These are phyloP conservation scores for Pseudotsuga menziesii DNA, from an alignment of 75 land plant species.

Conservation along the genomic window DNA sequence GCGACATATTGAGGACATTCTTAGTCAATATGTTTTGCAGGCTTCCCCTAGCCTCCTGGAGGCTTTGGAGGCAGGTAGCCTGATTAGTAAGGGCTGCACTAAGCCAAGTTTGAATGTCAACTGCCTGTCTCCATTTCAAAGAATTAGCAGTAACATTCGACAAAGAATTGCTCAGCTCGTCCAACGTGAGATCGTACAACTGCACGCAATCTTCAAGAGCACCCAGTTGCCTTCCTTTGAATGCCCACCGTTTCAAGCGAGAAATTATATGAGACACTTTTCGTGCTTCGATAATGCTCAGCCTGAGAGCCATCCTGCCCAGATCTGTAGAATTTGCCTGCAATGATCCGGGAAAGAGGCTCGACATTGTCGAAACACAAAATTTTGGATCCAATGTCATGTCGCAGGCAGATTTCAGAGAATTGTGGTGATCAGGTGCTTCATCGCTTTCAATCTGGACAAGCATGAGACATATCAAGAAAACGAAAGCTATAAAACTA, in stretches of 20 bases:
- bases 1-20: neutral
- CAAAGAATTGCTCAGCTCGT: neutral
- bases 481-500: neutral
- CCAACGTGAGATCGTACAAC: conserved; percentile 11
- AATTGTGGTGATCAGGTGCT: neutral
- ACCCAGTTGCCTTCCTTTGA: neutral
- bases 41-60: neutral
- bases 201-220: conserved; percentile 56
- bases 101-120: neutral
- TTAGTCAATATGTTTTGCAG: neutral
- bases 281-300: neutral
- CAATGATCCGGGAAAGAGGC: neutral
- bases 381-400: neutral
- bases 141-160: neutral
- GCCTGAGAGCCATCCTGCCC: neutral
- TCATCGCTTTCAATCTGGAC: neutral
- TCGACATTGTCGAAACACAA: neutral
- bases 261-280: neutral
- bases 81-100: neutral
- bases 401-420: neutral
- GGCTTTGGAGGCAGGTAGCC: neutral
- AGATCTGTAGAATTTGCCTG: neutral
- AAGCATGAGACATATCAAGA: neutral
- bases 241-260: neutral
- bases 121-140: neutral